Base-by-base conservation (phyloP, 2,329 filamentous ascomycete genomes). In the Cladosporium austrohemisphaericum region DNA sequence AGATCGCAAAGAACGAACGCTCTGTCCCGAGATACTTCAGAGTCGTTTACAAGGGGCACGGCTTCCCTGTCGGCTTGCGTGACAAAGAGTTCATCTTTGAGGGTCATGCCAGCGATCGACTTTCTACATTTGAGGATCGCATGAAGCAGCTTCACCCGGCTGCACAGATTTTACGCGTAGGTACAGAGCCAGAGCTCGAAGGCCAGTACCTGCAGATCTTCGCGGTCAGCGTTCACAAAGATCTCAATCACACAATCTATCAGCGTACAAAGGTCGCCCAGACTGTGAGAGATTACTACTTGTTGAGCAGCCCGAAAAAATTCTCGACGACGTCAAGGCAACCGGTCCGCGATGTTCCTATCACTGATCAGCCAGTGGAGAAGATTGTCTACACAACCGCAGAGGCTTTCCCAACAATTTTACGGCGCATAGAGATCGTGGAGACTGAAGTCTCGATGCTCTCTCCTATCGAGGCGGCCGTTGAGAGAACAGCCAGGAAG, bases 61-160 rank as follows among this genome's bases (percentile, higher is more conserved):
- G 92, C 1, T 97, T 96, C 68, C 88, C 91, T 1, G 63, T 81
- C 1, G 85, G 78, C 41, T 68, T 97, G 18, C 80, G 90, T 44
- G 90, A 96, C 67, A 95, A 95, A 70, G 85, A 92, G 52, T 97
- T 89, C 67, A 85, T 97, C 49, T 95, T 94, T 60, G 89, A 97
- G 68, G 90, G 88, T 0, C 80, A 83, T 1, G 77, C 85, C 1
- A 82, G 76, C 5, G 92, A 97, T 68, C 81, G 86, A 18, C 82
- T 88, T 32, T 81, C 83, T 1, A 84, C 83, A 4, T 97, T 97
- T 60, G 88, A 88, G 1, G 91, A 96, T 65, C 85, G 88, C 41
- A 88, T 97, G 80, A 91, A 94, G 64, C 86, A 91, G 65, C 85
- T 94, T 60, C 89, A 95, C 63, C 92, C 91, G 3, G 76, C 85